Base-by-base conservation (phyloP, 768 basidiomycete genomes). In the Melanogaster broomeanus region DNA sequence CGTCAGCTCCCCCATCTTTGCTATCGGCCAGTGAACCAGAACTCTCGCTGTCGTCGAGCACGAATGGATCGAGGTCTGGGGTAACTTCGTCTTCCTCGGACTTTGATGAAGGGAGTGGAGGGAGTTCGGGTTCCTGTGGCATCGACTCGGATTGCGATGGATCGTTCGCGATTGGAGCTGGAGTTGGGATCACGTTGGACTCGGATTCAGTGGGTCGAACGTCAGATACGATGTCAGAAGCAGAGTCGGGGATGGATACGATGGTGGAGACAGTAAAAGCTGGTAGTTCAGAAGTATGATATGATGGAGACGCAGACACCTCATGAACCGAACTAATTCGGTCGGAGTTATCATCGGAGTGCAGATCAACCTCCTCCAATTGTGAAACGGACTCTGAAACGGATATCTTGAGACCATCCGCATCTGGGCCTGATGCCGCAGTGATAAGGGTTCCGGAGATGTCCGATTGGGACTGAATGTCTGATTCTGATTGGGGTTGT, bases 1-100 rank as follows among this genome's bases (percentile, higher is more conserved):
- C 67, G 7, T 74, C 73, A 34, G 45, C 45, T n/a, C 13, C 24
- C 16, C 21, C 15, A 52, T 16, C 37, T 30, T 40, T 43, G 27
- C 42, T 30, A 30, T 30, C 45, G 10, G 42, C 42, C 25, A 73
- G 76, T 22, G 72, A 76, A n/a, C 70, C 74, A 18, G 68, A 61
- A 4, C 70, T 72, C 38, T 75, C 74, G 33, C 78, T 74, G 52
- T 82, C 82, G 57, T 85, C 85, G 31, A 83, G 69, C 44, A 85
- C 71, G 71, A 84, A 86, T 2, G 83, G 82, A 65, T 88, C 75
- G 15, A 82, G 81, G 6, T 76, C 75, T 49, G 79, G 77, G 37
- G 76, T 74, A 61, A 80, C 80, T 38, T 69, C 68, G n/a, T 44
- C 51, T 24, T 53, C 30, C 16, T 56, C 48, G 3, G 49, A n/a